Evolutionary conservation across 495 filamentous ascomycete species (phyloP), one percentile per base, ranked within the genome.

Genomic region (Hamigera avellanea): DNA sequence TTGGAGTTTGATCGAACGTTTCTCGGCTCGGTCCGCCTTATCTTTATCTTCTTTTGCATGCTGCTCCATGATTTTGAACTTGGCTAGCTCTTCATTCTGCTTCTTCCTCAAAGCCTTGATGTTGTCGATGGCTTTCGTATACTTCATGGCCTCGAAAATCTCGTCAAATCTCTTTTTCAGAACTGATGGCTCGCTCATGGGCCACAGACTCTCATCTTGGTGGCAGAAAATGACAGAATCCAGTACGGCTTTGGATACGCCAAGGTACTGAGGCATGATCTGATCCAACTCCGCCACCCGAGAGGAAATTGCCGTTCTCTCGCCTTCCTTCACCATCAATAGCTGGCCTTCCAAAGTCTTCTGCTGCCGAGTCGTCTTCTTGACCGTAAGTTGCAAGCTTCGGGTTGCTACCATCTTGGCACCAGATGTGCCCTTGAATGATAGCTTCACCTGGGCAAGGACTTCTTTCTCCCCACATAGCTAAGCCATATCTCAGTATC

Each of bases 161-260:
- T 95, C 87, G 50, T 98, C 91, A 37, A 98, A 98, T 26, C 73
- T 77, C 61, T 91, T 89, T 60, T 98, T 98, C 16, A 98, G 64
- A 3, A 72, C 72, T 0, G 66, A 55, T 0, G 89, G 86, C 49
- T 93, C 86, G 48, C 87, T 94, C 82, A 98, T 86, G 9, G 91
- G 91, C 91, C 91, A 98, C 31, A 96, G 55, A 37, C 89, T 95
- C 41, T 98, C 91, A 44, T 98, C 91, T 48, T 98, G 91, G 54
- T 98, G 91, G 53, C 91, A 98, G 60, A 98, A 98, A 45, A 98
- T 95, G 50, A 98, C 91, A 32, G 75, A 80, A 31, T 96, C 87
- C 21, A 98, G 70, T 10, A 98, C 74, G 7, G 91, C 86, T 39
- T 80, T 78, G 2, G 87, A 91, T 7, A 95, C 91, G 21, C 93